phyloP scores from a whole-genome alignment of 148 eudicot genomes.

The Chenopodium album region DNA sequence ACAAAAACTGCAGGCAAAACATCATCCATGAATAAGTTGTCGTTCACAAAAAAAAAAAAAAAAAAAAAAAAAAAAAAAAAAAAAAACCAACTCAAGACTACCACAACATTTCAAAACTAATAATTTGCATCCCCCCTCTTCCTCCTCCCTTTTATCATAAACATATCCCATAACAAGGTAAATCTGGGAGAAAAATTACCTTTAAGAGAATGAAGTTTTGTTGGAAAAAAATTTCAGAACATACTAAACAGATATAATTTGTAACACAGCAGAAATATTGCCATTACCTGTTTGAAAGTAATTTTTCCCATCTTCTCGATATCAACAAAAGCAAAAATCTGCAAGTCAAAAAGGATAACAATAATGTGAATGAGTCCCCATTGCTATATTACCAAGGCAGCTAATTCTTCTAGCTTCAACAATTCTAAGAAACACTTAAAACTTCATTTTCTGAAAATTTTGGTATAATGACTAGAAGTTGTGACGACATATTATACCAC shows the following conservation, averaged over 20 bases:
- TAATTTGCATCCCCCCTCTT: not conserved
- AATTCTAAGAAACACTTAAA: not conserved
- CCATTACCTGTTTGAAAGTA: slow-evolving; percentile 59
- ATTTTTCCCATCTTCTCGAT: slow-evolving; percentile 51
- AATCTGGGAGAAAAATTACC: too few relatives aligned
- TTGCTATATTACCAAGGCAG: not conserved
- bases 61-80: too few relatives aligned
- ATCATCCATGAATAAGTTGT: slow-evolving; percentile 7
- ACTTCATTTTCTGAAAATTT: not conserved
- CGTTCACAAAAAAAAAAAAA: not conserved
- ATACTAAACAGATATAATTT: not conserved
- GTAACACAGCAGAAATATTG: not conserved
- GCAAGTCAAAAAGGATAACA: slow-evolving; percentile 26
- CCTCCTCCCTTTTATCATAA: not conserved
- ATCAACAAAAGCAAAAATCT: slow-evolving; percentile 56
- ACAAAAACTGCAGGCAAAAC: slow-evolving; percentile 31
- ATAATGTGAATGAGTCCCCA: not conserved
- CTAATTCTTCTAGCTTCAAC: not conserved
- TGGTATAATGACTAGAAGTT: not conserved
- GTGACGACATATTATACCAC: not conserved
- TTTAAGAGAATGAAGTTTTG: too few relatives aligned
- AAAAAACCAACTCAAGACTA: not conserved
- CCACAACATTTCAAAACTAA: not conserved
- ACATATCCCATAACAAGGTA: too few relatives aligned
- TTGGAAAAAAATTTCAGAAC: too few relatives aligned